Conservation (phyloP, 441 rosid genomes). For the Pelargonium australe region DNA sequence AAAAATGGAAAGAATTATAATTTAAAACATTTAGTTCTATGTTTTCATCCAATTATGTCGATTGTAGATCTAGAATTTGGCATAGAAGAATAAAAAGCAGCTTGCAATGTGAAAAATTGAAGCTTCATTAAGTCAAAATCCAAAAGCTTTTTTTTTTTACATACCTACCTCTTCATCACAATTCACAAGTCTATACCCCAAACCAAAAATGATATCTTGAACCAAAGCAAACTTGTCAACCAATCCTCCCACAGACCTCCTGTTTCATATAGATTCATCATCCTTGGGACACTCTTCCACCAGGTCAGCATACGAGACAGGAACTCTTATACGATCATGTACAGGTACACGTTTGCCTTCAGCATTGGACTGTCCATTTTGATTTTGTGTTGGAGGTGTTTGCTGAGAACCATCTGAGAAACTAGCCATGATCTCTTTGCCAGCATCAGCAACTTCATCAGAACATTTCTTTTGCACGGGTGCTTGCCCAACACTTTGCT, state of each 20-base stretch:
- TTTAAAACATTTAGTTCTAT: too few species aligned
- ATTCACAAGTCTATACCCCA: neutral
- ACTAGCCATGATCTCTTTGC: neutral
- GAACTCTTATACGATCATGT: neutral
- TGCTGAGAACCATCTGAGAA: neutral
- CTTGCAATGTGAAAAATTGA: too few species aligned
- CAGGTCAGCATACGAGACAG: constrained; percentile 4
- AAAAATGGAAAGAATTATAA: too few species aligned
- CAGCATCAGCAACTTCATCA: neutral
- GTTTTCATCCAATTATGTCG: too few species aligned
- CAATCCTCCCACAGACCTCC: neutral
- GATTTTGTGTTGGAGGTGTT: neutral
- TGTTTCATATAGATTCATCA: neutral
- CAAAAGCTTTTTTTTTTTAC: neutral
- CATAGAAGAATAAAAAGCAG: neutral
- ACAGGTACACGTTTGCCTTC: constrained; percentile 1
- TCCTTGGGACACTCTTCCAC: neutral
- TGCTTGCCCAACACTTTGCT: neutral
- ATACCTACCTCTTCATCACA: neutral
- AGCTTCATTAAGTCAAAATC: neutral
- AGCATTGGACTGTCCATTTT: neutral
- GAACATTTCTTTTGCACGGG: constrained; percentile 1
- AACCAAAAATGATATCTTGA: neutral
- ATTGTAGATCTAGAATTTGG: too few species aligned
- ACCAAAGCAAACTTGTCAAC: neutral